phyloP scores from a whole-genome alignment of 1,284 basidiomycete genomes.

The Porodaedalea pini region DNA sequence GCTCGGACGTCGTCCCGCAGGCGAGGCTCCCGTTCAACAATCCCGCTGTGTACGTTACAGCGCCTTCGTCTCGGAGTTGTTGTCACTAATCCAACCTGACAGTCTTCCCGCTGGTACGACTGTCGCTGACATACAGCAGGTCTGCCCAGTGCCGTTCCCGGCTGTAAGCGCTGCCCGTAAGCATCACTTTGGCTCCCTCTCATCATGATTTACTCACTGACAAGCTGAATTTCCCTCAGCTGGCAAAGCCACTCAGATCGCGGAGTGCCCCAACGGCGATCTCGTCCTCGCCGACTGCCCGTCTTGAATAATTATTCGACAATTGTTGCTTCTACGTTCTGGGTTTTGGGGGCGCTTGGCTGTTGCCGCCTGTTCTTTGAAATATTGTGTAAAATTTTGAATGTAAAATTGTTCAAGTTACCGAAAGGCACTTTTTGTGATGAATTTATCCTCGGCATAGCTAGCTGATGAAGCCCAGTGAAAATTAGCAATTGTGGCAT shows the following conservation, averaged over 20 bases:
- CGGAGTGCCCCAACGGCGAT: conserved; percentile 20
- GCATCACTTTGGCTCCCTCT: neutral
- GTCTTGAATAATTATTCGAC: conserved; percentile 1
- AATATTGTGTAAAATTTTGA: neutral
- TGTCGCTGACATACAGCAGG: conserved; percentile 12
- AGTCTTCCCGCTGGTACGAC: conserved; percentile 22
- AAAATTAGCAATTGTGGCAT: too few relatives aligned
- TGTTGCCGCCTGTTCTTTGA: neutral
- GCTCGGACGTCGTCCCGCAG: conserved; percentile 20
- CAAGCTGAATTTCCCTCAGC: conserved; percentile 2
- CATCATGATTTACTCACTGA: neutral
- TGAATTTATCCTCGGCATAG: too few relatives aligned
- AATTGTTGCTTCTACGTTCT: neutral
- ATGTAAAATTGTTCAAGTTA: too few relatives aligned
- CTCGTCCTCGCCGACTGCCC: conserved; percentile 17
- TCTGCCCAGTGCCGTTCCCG: conserved; percentile 21
- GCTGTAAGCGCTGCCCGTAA: conserved; percentile 12
- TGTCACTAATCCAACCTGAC: neutral
- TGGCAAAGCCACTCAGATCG: conserved; percentile 14
- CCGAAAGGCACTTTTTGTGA: too few relatives aligned
- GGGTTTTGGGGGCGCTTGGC: too few relatives aligned
- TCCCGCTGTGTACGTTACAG: conserved; percentile 13
- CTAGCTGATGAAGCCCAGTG: too few relatives aligned
- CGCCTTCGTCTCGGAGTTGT: neutral
- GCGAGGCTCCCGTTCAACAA: conserved; percentile 1